Conservation (phyloP, 208 protist species). For the Acanthamoeba healyi region DNA sequence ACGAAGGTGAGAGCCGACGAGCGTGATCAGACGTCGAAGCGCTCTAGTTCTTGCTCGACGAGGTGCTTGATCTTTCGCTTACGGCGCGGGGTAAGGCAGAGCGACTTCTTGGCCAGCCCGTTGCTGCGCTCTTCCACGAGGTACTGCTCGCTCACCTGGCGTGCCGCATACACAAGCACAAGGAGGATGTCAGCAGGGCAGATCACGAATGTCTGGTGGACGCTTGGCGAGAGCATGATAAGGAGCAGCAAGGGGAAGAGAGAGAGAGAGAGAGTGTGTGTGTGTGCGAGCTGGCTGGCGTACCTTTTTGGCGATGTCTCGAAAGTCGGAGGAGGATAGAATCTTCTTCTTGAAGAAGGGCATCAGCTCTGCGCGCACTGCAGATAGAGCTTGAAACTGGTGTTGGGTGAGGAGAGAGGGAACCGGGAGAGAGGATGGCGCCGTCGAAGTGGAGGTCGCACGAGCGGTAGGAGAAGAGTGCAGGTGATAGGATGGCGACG, state of each 20-base stretch:
- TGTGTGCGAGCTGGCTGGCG: background rate
- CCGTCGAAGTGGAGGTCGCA: background rate
- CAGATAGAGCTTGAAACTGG: constrained; percentile 70
- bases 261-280: background rate
- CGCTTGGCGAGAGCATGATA: background rate
- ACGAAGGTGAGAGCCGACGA: background rate
- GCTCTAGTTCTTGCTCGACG: constrained; percentile 7
- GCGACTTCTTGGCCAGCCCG: constrained; percentile 9
- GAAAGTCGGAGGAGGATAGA: background rate
- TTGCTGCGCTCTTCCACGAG: background rate
- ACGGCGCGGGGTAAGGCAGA: constrained; percentile 12
- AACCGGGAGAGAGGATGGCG: background rate
- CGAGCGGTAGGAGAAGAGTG: background rate
- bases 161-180: no score
- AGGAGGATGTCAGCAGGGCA: no score
- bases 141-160: constrained; percentile 34
- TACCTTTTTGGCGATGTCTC: constrained; percentile 56
- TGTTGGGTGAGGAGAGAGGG: constrained; percentile 8
- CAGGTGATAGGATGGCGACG: background rate
- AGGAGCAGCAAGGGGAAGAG: background rate
- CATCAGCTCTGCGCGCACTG: constrained; percentile 57
- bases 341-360: constrained; percentile 40
- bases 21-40: background rate
- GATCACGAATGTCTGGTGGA: no score
- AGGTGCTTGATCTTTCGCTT: background rate